Conservation (phyloP, 257 asterid species). For the Perilla frutescens region DNA sequence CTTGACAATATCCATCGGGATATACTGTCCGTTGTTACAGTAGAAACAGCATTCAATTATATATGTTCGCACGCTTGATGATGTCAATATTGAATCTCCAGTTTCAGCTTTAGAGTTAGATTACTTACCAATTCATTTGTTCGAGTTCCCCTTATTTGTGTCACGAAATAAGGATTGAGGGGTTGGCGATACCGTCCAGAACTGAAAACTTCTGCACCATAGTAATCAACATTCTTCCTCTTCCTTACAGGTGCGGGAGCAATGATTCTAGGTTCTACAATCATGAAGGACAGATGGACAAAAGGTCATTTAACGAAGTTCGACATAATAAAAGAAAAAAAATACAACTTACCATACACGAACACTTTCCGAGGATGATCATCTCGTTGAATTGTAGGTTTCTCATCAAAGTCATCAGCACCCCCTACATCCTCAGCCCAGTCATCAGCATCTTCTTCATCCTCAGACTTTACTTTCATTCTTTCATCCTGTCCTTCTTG, state of each 20-base stretch:
- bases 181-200: conserved; percentile 32
- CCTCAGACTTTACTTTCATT: not conserved
- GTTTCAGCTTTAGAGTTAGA: not conserved
- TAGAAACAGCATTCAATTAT: not conserved
- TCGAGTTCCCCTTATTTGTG: not conserved
- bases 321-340: not conserved
- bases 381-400: not conserved
- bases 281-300: not conserved
- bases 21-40: not conserved
- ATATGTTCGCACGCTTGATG: no score
- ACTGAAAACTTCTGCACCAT: conserved; percentile 32
- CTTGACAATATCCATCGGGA: conserved; percentile 14
- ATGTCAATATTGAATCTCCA: no score
- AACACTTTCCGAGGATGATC: not conserved
- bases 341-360: conserved; percentile 10
- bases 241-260: not conserved
- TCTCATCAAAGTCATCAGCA: not conserved
- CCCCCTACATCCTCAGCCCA: not conserved
- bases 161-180: conserved; percentile 32
- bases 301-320: not conserved
- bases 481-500: not conserved
- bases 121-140: conserved; percentile 8
- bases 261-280: not conserved
- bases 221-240: conserved; percentile 23
- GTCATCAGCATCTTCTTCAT: not conserved